These are phyloP conservation scores for Dendrobium officinale DNA, from an alignment of 106 monocot species.

Conservation along the genomic window DNA sequence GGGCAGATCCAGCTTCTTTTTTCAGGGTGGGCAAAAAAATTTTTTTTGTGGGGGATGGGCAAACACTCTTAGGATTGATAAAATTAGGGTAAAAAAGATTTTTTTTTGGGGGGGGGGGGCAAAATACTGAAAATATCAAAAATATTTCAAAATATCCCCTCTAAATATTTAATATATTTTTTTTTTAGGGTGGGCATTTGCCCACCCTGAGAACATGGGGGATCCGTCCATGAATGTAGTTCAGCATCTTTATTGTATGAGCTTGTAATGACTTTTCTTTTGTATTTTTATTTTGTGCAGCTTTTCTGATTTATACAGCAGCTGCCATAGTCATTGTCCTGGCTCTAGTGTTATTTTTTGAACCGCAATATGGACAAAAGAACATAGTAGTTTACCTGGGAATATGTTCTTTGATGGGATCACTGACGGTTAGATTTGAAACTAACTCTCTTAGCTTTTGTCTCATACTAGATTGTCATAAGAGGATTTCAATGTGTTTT, in stretches of 20 bases:
- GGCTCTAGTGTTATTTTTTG: constrained; percentile 41
- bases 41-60: no score
- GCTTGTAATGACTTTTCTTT: constrained; percentile 2
- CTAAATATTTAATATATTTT: no score
- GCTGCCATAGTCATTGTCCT: constrained; percentile 24
- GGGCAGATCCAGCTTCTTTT: no score
- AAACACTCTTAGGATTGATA: no score
- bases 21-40: no score
- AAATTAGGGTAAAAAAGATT: no score
- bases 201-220: no score
- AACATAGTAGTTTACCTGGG: constrained; percentile 74
- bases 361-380: constrained; percentile 61
- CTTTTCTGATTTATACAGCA: constrained; percentile 50
- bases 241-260: neutral
- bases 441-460: neutral
- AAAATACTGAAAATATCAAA: no score
- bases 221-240: neutral
- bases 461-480: neutral
- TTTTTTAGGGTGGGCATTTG: no score
- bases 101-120: no score
- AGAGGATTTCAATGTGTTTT: neutral
- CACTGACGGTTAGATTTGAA: constrained; percentile 50
- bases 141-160: no score
- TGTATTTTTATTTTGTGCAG: constrained; percentile 26
- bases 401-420: constrained; percentile 80